These are phyloP conservation scores for Fragaria ananassa DNA, from an alignment of 306 rosid genomes.

Conservation along the genomic window DNA sequence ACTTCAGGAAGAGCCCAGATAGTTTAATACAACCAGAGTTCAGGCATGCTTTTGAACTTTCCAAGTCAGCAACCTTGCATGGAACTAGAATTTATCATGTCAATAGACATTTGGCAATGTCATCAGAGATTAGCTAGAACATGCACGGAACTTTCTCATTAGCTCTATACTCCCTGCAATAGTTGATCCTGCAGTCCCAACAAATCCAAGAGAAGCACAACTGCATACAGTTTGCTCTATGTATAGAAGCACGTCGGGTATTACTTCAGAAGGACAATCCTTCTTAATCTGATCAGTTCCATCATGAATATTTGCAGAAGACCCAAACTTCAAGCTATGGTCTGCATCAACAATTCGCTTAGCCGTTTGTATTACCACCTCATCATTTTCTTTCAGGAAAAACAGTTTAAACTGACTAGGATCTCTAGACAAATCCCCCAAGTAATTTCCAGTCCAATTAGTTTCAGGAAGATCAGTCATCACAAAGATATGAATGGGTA, in stretches of 20 bases:
- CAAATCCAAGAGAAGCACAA: slow-evolving; percentile 83
- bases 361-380: slow-evolving; percentile 48
- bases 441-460: slow-evolving; percentile 70
- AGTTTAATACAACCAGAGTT: background rate
- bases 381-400: slow-evolving; percentile 51
- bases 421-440: slow-evolving; percentile 59
- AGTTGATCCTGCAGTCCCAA: slow-evolving; percentile 85
- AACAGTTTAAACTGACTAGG: slow-evolving; percentile 44
- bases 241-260: slow-evolving; percentile 65
- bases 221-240: slow-evolving; percentile 77
- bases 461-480: slow-evolving; percentile 88
- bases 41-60: background rate
- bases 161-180: slow-evolving; percentile 74
- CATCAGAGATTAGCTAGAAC: slow-evolving; percentile 33
- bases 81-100: slow-evolving; percentile 7
- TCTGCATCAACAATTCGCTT: slow-evolving; percentile 46
- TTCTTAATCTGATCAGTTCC: slow-evolving; percentile 33
- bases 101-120: slow-evolving; percentile 11
- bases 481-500: slow-evolving; percentile 56
- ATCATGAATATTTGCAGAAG: slow-evolving; percentile 28
- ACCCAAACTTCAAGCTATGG: slow-evolving; percentile 42
- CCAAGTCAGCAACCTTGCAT: slow-evolving; percentile 6
- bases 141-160: slow-evolving; percentile 53
- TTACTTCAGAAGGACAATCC: slow-evolving; percentile 42
- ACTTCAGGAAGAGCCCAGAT: slow-evolving; percentile 10